Evolutionary conservation across 495 filamentous ascomycete genomes (phyloP).

Genomic region (Xylaria scruposa): DNA sequence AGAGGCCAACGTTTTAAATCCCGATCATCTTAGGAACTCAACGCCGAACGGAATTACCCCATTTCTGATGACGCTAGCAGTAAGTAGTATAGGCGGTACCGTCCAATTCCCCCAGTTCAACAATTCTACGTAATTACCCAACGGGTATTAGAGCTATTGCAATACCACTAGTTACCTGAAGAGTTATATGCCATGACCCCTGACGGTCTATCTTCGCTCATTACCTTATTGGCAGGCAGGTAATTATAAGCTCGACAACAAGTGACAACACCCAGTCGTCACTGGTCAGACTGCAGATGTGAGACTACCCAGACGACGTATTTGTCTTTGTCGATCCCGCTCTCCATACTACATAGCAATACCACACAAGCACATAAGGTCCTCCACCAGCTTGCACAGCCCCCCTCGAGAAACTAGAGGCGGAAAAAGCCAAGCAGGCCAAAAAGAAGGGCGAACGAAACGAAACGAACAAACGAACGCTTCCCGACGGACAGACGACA

Average conservation of each 20-base stretch:
- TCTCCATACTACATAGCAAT: neutral
- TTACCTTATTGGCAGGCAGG: constrained; percentile 15
- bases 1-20: neutral
- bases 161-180: neutral
- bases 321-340: constrained; percentile 23
- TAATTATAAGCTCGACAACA: neutral
- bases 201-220: neutral
- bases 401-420: constrained; percentile 30
- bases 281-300: constrained; percentile 11
- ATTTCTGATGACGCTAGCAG: neutral
- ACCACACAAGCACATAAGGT: constrained; percentile 25
- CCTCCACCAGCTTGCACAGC: constrained; percentile 38
- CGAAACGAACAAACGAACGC: neutral
- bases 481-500: constrained; percentile 1
- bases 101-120: neutral
- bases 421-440: neutral
- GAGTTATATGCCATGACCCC: neutral
- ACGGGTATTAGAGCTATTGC: neutral
- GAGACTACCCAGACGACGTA: constrained; percentile 1
- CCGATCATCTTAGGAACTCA: neutral
- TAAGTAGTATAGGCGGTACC: neutral
- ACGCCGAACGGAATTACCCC: constrained; percentile 10
- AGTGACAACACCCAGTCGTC: neutral
- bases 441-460: neutral
- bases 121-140: neutral